Conservation (phyloP, 257 asterid genomes). For the Scutellaria galericulata region DNA sequence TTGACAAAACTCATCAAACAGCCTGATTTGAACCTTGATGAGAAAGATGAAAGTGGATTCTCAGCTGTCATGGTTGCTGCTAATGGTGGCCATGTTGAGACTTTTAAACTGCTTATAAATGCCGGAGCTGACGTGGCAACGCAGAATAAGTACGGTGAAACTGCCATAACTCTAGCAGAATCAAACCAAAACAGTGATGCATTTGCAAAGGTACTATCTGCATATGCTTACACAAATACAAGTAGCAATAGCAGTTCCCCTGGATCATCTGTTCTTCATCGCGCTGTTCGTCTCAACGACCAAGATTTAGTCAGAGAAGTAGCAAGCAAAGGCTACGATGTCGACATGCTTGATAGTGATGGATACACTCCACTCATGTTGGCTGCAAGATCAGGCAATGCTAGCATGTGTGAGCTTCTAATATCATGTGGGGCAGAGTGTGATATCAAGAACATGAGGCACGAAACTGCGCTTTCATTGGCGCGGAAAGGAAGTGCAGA, state of each 20-base stretch:
- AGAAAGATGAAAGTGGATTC: conserved; percentile 60
- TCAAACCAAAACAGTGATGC: conserved; percentile 58
- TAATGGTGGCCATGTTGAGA: conserved; percentile 55
- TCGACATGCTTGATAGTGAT: conserved; percentile 48
- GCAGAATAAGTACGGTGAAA: conserved; percentile 56
- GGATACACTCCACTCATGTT: conserved; percentile 73
- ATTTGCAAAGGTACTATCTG: conserved; percentile 50
- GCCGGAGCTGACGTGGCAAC: conserved; percentile 59
- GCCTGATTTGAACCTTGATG: conserved; percentile 52
- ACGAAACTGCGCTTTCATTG: conserved; percentile 59
- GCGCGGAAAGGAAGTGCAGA: conserved; percentile 51
- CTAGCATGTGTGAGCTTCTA: conserved; percentile 52
- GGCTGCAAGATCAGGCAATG: conserved; percentile 62
- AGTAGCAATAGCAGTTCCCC: conserved; percentile 28
- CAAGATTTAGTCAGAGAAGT: conserved; percentile 39
- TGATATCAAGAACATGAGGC: conserved; percentile 45
- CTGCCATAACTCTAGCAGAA: conserved; percentile 57
- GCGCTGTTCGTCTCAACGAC: conserved; percentile 48
- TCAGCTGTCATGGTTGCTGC: conserved; percentile 72
- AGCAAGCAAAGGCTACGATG: conserved; percentile 34
- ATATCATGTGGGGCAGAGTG: conserved; percentile 54
- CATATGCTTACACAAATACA: conserved; percentile 37
- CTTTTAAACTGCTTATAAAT: conserved; percentile 56
- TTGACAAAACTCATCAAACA: conserved; percentile 48
- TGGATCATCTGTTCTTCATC: conserved; percentile 48